Conservation (phyloP, 352 stramenopile genomes). For the Elongisporangium undulatum region DNA sequence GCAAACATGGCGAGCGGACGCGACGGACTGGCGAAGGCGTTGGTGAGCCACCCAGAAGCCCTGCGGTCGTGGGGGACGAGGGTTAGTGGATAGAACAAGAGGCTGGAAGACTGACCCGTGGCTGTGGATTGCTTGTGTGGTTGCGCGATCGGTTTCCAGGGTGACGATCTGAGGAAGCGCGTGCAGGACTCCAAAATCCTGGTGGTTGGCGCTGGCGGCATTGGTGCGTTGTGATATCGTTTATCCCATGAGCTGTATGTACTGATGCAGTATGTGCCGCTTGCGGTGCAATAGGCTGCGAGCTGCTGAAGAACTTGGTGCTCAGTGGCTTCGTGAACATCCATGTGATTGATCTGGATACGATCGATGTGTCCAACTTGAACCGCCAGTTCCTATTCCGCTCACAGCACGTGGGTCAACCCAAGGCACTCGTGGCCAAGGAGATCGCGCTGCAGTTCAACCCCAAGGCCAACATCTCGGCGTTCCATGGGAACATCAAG, state of each 20-base stretch:
- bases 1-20: background rate
- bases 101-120: background rate
- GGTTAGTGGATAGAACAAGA: background rate
- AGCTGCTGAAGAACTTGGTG: conserved; percentile 99
- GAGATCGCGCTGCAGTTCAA: conserved; percentile 89
- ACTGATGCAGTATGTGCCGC: background rate
- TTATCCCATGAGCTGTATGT: conserved; percentile 1
- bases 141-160: conserved; percentile 20
- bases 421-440: conserved; percentile 91
- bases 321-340: conserved; percentile 94
- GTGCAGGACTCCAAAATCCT: conserved; percentile 90
- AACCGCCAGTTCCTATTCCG: conserved; percentile 99
- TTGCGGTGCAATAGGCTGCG: conserved; percentile 72
- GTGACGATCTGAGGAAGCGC: conserved; percentile 46
- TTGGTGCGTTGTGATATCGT: conserved; percentile 59
- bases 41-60: background rate
- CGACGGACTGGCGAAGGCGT: background rate
- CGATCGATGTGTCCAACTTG: conserved; percentile 99
- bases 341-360: conserved; percentile 98
- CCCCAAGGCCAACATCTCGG: conserved; percentile 80
- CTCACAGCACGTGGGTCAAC: conserved; percentile 95
- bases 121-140: background rate
- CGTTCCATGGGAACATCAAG: conserved; percentile 98
- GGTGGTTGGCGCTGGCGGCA: conserved; percentile 97
- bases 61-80: background rate